Base-by-base conservation (phyloP, 1,284 basidiomycete genomes). In the Moniliella sp. region DNA sequence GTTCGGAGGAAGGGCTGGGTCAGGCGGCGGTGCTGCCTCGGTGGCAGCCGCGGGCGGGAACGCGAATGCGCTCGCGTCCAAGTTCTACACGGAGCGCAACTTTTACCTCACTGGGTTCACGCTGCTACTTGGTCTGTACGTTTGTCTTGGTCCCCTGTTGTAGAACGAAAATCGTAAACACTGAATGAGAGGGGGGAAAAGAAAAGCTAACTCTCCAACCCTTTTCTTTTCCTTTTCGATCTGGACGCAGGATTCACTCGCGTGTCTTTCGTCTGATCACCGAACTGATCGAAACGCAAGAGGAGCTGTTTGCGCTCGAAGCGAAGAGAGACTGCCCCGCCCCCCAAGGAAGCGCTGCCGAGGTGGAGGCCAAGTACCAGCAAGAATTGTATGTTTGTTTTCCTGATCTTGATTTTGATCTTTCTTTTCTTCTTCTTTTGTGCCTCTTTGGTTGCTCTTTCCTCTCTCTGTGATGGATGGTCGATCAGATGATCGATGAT, bases 191-290 rank as follows among this genome's bases (percentile, higher is more conserved):
- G n/a, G 21, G 8, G 21, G n/a, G n/a, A n/a, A n/a, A n/a, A n/a
- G n/a, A n/a, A 7, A 23, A n/a, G 8, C n/a, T 7, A 23, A 7
- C 21, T n/a, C n/a, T n/a, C 21, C 21, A n/a, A 7, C 21, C 21
- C 21, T n/a, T n/a, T 7, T 23, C 21, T 7, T 7, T 7, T n/a
- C n/a, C 8, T n/a, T 7, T 23, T 7, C 21, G n/a, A 23, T 7
- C n/a, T 23, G 7, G 8, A 7, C 21, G 21, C n/a, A 47, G 45
- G 14, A 77, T 91, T 48, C 74, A 93, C 45, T 78, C 82, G 5
- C 76, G 84, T 48, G 82, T 78, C 3, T 88, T 88, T 66, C 77
- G 76, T 63, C 79, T 93, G 57, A 72, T 80, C 35, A 73, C 84
- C 46, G 81, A 91, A 60, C 75, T 91, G 40, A 78, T 91, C 49